These are phyloP conservation scores for Pezicula radicicola DNA, from an alignment of 2,329 filamentous ascomycete genomes.

Conservation along the genomic window DNA sequence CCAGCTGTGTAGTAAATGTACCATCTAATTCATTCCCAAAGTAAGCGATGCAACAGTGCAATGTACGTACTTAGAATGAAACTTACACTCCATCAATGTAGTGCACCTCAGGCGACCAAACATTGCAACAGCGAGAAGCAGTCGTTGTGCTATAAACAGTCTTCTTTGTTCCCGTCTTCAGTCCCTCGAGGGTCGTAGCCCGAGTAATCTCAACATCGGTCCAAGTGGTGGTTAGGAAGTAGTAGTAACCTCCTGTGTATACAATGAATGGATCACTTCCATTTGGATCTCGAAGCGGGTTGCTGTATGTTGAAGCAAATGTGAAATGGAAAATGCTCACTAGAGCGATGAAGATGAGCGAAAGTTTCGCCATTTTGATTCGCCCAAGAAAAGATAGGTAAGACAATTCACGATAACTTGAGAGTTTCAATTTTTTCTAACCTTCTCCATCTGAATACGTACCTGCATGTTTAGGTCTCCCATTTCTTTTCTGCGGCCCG, in stretches of 20 bases:
- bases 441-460: no score
- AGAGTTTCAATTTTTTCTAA: no score
- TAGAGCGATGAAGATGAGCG: not conserved
- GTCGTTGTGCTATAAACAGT: conserved; percentile 46
- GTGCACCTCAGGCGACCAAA: conserved; percentile 58
- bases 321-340: not conserved
- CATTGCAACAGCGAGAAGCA: conserved; percentile 46
- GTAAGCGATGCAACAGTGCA: not conserved
- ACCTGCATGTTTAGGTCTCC: no score
- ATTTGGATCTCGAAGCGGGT: conserved; percentile 46
- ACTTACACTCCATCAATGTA: conserved; percentile 38
- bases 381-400: no score
- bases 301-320: conserved; percentile 39
- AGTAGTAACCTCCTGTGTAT: conserved; percentile 52
- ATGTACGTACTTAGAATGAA: not conserved
- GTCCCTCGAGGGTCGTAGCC: conserved; percentile 48
- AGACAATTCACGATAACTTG: no score
- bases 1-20: conserved; percentile 58
- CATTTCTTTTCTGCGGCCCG: no score
- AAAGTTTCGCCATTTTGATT: not conserved
- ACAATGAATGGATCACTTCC: conserved; percentile 52
- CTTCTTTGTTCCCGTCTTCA: conserved; percentile 51
- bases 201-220: conserved; percentile 51
- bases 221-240: conserved; percentile 55
- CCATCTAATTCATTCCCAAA: conserved; percentile 30